phyloP scores from a whole-genome alignment of 441 rosid species.

The Corymbia citriodora region DNA sequence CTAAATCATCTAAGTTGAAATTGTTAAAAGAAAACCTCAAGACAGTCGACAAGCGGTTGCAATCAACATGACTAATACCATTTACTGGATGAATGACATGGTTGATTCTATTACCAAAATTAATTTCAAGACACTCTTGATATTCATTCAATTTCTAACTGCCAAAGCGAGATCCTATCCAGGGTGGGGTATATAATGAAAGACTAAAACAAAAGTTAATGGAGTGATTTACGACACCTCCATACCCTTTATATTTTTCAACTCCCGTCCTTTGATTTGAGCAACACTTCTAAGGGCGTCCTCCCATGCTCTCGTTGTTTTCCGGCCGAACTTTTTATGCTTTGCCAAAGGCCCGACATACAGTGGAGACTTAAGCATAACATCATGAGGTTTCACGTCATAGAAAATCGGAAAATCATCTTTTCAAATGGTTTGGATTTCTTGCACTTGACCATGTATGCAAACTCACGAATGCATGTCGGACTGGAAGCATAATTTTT shows the following conservation, averaged over 20 bases:
- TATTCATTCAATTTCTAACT: too few relatives aligned
- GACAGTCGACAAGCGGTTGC: neutral
- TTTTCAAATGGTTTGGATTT: neutral
- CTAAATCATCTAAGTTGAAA: too few relatives aligned
- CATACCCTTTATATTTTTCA: too few relatives aligned
- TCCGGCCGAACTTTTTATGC: neutral
- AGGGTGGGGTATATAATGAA: neutral
- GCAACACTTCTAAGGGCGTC: too few relatives aligned
- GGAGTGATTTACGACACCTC: too few relatives aligned
- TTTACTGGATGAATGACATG: too few relatives aligned
- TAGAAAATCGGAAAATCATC: neutral
- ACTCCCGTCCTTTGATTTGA: too few relatives aligned
- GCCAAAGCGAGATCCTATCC: neutral
- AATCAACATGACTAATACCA: neutral
- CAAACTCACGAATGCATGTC: neutral
- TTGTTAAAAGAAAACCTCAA: neutral
- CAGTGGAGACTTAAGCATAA: neutral
- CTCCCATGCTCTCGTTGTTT: too few relatives aligned
- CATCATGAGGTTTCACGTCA: neutral
- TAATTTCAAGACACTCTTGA: too few relatives aligned
- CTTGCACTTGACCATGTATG: neutral
- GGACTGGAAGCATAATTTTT: neutral
- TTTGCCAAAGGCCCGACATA: neutral
- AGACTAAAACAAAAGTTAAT: too few relatives aligned
- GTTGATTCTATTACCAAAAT: too few relatives aligned